Percentiles rank a stretch among this genome's conserved stretches.
Conservation (phyloP, 1,139 yeast genomes). For the Candida albicans region DNA sequence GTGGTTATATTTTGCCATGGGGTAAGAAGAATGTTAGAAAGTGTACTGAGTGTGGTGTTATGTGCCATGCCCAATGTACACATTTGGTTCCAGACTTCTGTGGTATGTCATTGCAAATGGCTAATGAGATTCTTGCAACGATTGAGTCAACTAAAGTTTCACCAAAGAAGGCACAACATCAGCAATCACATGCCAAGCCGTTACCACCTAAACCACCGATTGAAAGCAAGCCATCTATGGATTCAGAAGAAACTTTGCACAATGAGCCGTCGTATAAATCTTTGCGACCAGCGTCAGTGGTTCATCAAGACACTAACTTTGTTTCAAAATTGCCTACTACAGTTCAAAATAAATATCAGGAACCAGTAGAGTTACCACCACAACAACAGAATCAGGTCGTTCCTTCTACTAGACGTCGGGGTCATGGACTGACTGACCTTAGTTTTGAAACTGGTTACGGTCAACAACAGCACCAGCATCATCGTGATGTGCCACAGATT, state of each 20-base stretch:
- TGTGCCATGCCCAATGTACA: conserved; percentile 91
- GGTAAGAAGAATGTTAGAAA: conserved; percentile 93
- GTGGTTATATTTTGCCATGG: conserved; percentile 95
- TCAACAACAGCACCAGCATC: conserved; percentile 8
- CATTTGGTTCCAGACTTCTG: conserved; percentile 97
- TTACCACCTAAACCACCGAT: conserved; percentile 12
- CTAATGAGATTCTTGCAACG: conserved; percentile 81
- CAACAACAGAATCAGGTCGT: conserved; percentile 22
- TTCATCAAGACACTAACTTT: conserved; percentile 10
- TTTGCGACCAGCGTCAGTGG: conserved; percentile 5
- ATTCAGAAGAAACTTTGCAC: conserved; percentile 14
- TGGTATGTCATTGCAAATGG: conserved; percentile 98
- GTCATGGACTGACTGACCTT: conserved; percentile 5
- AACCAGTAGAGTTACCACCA: conserved; percentile 33
- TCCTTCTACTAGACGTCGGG: conserved; percentile 9
- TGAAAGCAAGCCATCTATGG: conserved; percentile 8
- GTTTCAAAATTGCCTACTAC: conserved; percentile 37
- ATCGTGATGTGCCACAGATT: conserved; percentile 2
- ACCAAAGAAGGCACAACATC: conserved; percentile 11
- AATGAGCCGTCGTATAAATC: conserved; percentile 4
- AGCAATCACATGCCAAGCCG: not conserved
- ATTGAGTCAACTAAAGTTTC: conserved; percentile 61
- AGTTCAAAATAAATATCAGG: conserved; percentile 32
- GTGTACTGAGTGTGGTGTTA: conserved; percentile 91
- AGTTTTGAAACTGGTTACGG: conserved; percentile 8